Conservation (phyloP, 768 basidiomycete genomes). For the Xerocomellus amylosporus region DNA sequence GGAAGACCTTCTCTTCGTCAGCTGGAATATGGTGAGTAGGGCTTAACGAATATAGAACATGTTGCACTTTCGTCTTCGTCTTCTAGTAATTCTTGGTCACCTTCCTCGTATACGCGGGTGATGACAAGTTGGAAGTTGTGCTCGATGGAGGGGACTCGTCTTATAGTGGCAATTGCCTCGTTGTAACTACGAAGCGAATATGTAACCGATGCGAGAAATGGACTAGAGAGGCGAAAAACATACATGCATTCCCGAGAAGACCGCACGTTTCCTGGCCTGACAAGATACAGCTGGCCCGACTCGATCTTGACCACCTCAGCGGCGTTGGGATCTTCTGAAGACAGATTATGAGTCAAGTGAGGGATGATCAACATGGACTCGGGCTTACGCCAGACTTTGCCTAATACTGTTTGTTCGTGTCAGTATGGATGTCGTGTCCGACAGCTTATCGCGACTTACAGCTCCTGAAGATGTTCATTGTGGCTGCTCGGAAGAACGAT, state of each 20-base stretch:
- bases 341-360: constrained; percentile 25
- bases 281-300: constrained; percentile 85
- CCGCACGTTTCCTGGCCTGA: constrained; percentile 87
- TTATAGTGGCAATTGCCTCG: constrained; percentile 92
- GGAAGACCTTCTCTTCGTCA: constrained; percentile 90
- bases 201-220: not conserved
- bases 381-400: constrained; percentile 91
- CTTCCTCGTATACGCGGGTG: constrained; percentile 96
- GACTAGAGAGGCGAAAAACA: constrained; percentile 26
- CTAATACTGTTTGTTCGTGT: constrained; percentile 57
- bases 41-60: not conserved
- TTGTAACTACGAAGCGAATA: constrained; percentile 63
- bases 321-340: constrained; percentile 86
- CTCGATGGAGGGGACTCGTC: constrained; percentile 72
- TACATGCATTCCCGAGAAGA: constrained; percentile 97
- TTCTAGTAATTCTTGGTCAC: constrained; percentile 90
- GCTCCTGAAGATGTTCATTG: constrained; percentile 85
- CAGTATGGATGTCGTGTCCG: constrained; percentile 13
- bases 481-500: constrained; percentile 25
- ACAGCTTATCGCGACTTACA: constrained; percentile 45
- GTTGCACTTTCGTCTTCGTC: constrained; percentile 86
- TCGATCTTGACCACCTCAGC: constrained; percentile 94
- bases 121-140: constrained; percentile 90
- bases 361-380: constrained; percentile 13
- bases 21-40: constrained; percentile 45